Evolutionary conservation across 2,329 filamentous ascomycete genomes (phyloP), one percentile per base, ranked within the genome.

Genomic region (Graphium sp.): DNA sequence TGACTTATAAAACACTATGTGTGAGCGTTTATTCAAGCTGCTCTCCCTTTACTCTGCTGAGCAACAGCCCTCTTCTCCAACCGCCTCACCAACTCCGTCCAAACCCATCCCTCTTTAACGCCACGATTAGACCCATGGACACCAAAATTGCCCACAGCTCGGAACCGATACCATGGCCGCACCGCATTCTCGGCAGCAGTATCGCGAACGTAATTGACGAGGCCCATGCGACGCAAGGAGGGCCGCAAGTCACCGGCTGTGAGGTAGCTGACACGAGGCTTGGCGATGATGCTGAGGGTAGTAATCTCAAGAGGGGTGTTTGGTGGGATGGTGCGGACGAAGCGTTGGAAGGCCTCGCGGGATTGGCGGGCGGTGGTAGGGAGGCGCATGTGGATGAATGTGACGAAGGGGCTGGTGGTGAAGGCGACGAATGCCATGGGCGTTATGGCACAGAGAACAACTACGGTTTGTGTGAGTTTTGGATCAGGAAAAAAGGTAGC

Each of bases 321-420:
- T 4, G 59, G 50, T 2, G 67, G 60, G 2, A 66, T 47, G 17
- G 46, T 43, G 26, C 43, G 49, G 18, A 65, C 50, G 43, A 66
- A 74, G 31, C 60, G 58, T 33, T 60, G 50, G 14, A 78, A 53
- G 28, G 61, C 49, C 17, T 62, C 52, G 19, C 62, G 64, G 1
- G 74, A 77, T 22, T 58, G 49, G 24, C 77, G 68, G 11, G 76
- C 78, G 38, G 64, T 66, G 1, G 57, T 46, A 0, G 82, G 82
- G 2, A 85, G 58, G 14, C 66, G 64, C 28, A 89, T 53, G 47
- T 79, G 70, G 34, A 89, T 61, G 42, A 74, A 72, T 22, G 72
- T 71, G 6, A 87, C 78, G 42, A 78, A 80, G 4, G 81, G 77
- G 1, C 68, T 60, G 2, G 74, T 71, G 26, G 65, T 64, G 46